Evolutionary conservation across 2,329 filamentous ascomycete genomes (phyloP), one percentile per base, ranked within the genome.

Genomic region (Cladosporium sp.): DNA sequence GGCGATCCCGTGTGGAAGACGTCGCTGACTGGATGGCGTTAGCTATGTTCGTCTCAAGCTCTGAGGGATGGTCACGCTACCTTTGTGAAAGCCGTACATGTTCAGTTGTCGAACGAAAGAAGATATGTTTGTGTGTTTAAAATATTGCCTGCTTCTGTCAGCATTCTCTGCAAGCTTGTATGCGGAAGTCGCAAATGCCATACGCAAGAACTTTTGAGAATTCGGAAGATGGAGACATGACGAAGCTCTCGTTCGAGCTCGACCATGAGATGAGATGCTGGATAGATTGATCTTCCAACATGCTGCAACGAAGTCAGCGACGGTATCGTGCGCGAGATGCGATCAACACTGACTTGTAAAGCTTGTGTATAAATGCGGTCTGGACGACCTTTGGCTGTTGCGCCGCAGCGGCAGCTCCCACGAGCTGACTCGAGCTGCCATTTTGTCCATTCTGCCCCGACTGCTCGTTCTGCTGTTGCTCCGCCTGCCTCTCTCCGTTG

Each of bases 11-110:
- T 95, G 69, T 97, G 92, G 67, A 97, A 98, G 18, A 97, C 93
- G 69, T 98, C 93, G 75, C 93, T 96, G 64, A 97, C 93, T 96
- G 63, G 38, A 54, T 16, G 19, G 31, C 18, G 43, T 51, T 19
- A 55, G 46, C 22, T 10, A 42, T 9, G 14, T 7, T 28, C 22
- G 22, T 28, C 22, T 28, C 22, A 28, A 28, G 22, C 7, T 5
- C 7, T 28, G 22, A 28, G 22, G 22, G 22, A 28, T 28, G 22
- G 22, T 28, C 22, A 51, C 59, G 68, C 46, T 71, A 95, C 91
- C 91, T 87, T 98, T 98, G 69, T 98, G 93, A 71, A 98, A 98
- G 6, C 93, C 93, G 63, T 98, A 98, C 93, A 98, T 98, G 68
- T 98, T 98, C 46, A 98, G 74, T 73, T 98, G 93, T 45, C 93